Conservation (phyloP, 441 rosid genomes). For the Biscutella auriculata region DNA sequence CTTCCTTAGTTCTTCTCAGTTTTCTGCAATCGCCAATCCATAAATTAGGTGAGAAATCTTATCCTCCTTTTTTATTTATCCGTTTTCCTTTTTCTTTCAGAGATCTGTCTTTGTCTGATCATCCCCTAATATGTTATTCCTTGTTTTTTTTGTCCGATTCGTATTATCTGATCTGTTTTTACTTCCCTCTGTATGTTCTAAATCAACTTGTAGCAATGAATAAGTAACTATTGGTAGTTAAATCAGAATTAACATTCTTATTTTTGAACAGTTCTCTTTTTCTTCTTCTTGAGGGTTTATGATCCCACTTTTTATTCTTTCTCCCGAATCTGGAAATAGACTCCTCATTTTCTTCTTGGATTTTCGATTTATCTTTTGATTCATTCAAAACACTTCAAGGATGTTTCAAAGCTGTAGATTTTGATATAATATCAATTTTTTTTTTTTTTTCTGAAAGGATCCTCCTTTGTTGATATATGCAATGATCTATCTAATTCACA, state of each 20-base stretch:
- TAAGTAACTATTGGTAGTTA: not conserved
- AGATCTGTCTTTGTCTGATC: conserved; percentile 14
- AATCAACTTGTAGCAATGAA: not conserved
- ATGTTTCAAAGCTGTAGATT: not conserved
- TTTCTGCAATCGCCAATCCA: not conserved
- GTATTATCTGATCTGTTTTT: not conserved
- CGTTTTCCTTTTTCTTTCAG: not conserved
- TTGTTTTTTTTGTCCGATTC: not conserved
- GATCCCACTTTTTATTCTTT: not conserved
- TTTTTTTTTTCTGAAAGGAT: not conserved
- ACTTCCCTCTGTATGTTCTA: not conserved
- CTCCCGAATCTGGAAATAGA: not conserved
- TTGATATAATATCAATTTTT: not conserved
- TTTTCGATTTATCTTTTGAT: not conserved
- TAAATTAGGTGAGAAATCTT: not conserved
- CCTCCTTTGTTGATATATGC: too few relatives aligned
- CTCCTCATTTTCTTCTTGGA: not conserved
- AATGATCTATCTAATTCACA: not conserved
- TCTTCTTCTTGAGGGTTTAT: not conserved
- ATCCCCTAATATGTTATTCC: not conserved
- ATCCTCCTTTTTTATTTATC: not conserved
- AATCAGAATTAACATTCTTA: not conserved
- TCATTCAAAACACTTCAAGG: not conserved
- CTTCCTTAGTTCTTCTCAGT: not conserved
- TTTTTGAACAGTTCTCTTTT: not conserved